Base-by-base conservation (phyloP, 129 eudicot species). In the Lonicera japonica region DNA sequence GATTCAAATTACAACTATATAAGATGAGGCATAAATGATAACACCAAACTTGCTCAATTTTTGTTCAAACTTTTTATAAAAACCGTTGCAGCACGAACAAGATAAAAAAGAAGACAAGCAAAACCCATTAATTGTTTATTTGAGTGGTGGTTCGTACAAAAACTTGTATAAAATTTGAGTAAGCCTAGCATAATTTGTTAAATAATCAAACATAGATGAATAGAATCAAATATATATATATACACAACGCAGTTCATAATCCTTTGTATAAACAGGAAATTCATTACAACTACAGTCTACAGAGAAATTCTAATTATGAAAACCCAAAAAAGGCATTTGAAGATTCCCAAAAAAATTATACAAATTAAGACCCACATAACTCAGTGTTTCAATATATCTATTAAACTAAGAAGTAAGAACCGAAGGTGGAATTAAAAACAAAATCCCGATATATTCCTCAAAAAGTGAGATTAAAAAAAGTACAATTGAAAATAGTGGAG, bases 341-440 rank as follows among this genome's bases (percentile, higher is more conserved):
- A 45, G n/a, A 12, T 45, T 45, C 36, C n/a, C 7, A 15, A 45
- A 15, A 45, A 10, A 12, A 45, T 12, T 12, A 45, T 0, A 45
- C 51, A 43, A 50, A 14, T 50, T 50, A 16, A 14, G 20, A 50
- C 51, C 55, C 21, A 17, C 21, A 50, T 14, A 50, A 17, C 55
- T 50, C 55, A 50, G 2, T 50, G 21, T 51, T 52, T 60, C 6
- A 29, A 29, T 38, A 36, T 17, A 29, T 52, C 19, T 48, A 50
- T 25, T 51, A n/a, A 34, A 23, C 60, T 45, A 60, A 41, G 21
- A 34, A 66, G 43, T 45, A 60, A 41, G 21, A 34, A 66, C 25
- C 17, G 21, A 21, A 21, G 25, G 7, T 38, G 22, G 24, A 39
- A 19, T 34, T 39, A 51, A 10, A 21, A n/a, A 6, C 24, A 70